Conservation (phyloP, 371 early-diverging fungal species). For the Mucor velutinosus region DNA sequence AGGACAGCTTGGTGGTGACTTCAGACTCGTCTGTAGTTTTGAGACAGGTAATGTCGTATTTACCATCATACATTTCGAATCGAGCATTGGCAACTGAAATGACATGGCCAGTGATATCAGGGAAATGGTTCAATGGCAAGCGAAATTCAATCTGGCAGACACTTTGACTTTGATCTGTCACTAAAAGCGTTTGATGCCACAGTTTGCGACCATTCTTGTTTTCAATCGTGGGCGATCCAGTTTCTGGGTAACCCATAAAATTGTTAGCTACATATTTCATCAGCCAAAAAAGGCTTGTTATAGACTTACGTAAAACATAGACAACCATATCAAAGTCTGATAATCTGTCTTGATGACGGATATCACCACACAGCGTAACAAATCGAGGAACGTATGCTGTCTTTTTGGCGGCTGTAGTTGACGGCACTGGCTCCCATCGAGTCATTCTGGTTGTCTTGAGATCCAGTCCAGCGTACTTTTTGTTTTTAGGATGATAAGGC, state of each 20-base stretch:
- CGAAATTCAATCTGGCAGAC: constrained; percentile 34
- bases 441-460: constrained; percentile 43
- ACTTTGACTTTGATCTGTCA: constrained; percentile 31
- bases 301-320: constrained; percentile 55
- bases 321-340: constrained; percentile 64
- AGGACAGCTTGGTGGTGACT: constrained; percentile 15
- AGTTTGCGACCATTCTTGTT: constrained; percentile 17
- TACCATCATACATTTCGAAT: constrained; percentile 33
- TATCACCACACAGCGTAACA: constrained; percentile 36
- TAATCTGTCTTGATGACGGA: constrained; percentile 25
- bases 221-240: constrained; percentile 8
- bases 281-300: not conserved
- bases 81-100: constrained; percentile 35
- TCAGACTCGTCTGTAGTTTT: constrained; percentile 37
- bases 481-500: constrained; percentile 45
- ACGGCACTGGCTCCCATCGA: constrained; percentile 42
- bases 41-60: constrained; percentile 34
- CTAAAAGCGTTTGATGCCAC: constrained; percentile 32
- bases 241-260: constrained; percentile 11
- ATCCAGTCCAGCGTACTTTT: constrained; percentile 35
- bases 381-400: constrained; percentile 49
- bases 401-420: constrained; percentile 2
- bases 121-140: constrained; percentile 17
- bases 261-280: not conserved
- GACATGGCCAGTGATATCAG: constrained; percentile 23